Percentiles rank a stretch among this genome's conserved stretches.
phyloP scores from a whole-genome alignment of 352 stramenopile species.

The Pythium aquatile region DNA sequence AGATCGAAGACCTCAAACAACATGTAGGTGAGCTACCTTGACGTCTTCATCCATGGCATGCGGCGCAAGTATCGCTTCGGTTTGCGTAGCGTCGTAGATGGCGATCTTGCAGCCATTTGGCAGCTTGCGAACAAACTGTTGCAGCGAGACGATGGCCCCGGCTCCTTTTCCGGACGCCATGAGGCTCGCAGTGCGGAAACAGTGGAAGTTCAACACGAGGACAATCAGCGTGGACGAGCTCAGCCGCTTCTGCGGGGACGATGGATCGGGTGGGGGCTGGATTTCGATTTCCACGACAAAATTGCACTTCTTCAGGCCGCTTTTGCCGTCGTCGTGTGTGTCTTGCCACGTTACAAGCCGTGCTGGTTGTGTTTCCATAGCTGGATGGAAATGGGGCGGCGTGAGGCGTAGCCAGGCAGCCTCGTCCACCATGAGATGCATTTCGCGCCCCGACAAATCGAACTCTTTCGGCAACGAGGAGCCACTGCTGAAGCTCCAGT shows the following conservation, averaged over 20 bases:
- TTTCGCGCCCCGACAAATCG: slow-evolving; percentile 16
- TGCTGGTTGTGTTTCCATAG: not conserved
- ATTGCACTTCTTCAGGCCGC: not conserved
- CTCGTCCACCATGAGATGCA: slow-evolving; percentile 16
- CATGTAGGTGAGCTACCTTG: not conserved
- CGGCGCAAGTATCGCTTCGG: not conserved
- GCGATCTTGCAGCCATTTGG: not conserved
- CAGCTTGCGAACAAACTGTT: slow-evolving; percentile 15
- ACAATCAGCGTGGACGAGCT: slow-evolving; percentile 12
- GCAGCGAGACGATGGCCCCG: slow-evolving; percentile 4
- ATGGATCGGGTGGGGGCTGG: not conserved
- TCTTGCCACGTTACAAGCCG: slow-evolving; percentile 12
- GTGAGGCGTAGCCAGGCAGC: slow-evolving; percentile 11
- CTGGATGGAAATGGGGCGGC: slow-evolving; percentile 11
- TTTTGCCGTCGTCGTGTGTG: not conserved
- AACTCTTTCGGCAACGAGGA: slow-evolving; percentile 8
- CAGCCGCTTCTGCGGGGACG: not conserved
- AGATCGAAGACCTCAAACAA: not conserved
- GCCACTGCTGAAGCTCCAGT: slow-evolving; percentile 25
- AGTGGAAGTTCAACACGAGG: slow-evolving; percentile 37
- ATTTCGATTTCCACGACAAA: slow-evolving; percentile 26
- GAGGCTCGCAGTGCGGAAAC: slow-evolving; percentile 30
- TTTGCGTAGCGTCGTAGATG: slow-evolving; percentile 1
- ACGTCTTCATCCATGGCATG: slow-evolving; percentile 5
- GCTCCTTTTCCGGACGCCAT: slow-evolving; percentile 7